Evolutionary conservation across 2,329 filamentous ascomycete species (phyloP).

Genomic region (Fusarium chuoi): DNA sequence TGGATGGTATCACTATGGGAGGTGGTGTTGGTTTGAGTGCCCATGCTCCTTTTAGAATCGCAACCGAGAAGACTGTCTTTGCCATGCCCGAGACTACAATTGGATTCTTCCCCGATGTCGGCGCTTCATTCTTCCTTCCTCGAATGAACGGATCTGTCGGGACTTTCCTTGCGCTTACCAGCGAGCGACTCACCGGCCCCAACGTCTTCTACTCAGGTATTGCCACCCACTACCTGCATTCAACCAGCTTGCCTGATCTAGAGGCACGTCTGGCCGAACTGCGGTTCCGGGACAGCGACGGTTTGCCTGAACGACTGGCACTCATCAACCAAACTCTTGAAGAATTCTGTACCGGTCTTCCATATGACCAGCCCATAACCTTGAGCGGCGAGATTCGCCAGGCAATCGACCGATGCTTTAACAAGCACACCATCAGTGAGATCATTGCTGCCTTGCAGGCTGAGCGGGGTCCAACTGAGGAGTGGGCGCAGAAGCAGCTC

Average conservation of each 20-base stretch:
- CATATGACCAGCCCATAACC: conserved; percentile 74
- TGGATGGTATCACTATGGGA: conserved; percentile 99
- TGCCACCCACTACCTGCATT: conserved; percentile 96
- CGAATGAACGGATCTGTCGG: conserved; percentile 87
- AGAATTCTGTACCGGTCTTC: conserved; percentile 89
- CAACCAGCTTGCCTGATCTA: conserved; percentile 81
- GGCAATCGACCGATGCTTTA: conserved; percentile 88
- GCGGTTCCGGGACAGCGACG: conserved; percentile 82
- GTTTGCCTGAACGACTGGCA: conserved; percentile 69
- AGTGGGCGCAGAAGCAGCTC: conserved; percentile 84
- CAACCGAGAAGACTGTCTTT: conserved; percentile 93
- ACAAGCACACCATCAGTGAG: conserved; percentile 71
- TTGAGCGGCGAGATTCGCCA: conserved; percentile 76
- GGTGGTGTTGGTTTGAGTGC: conserved; percentile 94
- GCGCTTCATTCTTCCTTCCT: conserved; percentile 94
- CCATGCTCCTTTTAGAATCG: conserved; percentile 95
- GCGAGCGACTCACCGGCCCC: conserved; percentile 81
- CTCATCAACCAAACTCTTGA: conserved; percentile 89
- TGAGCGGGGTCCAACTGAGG: conserved; percentile 61
- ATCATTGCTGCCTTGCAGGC: conserved; percentile 76
- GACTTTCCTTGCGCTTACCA: conserved; percentile 93
- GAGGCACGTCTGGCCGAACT: conserved; percentile 90
- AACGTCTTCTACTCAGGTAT: conserved; percentile 92
- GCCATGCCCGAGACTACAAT: conserved; percentile 99
- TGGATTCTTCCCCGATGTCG: conserved; percentile 98